Base-by-base conservation (phyloP, 1,284 basidiomycete species). In the Sporisorium scitamineum region DNA sequence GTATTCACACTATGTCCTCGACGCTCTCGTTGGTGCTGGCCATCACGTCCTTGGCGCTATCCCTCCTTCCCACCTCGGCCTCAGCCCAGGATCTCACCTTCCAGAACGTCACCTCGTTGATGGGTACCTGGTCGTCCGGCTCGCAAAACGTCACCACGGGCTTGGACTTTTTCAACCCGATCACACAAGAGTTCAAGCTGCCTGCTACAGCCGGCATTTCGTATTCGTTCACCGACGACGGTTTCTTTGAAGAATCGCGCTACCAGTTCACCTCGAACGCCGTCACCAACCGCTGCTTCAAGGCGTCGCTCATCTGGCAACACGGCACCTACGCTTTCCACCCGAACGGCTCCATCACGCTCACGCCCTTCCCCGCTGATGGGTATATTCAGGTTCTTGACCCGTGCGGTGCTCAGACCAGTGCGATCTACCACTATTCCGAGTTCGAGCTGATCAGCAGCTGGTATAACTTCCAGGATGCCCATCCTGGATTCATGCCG, bases 141-240 rank as follows among this genome's bases (percentile, higher is more conserved):
- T 76, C 78, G 14, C 78, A 81, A 22, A 70, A 73, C 57, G 82
- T 84, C 41, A 65, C 69, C 16, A 84, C 83, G 0, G 83, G 83
- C 24, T 42, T 78, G 37, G 79, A 76, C 22, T 85, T 85, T 63
- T 85, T 80, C 76, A 84, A 85, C 51, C 83, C 83, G 1, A 55
- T 80, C 67, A 75, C 67, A 39, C 78, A 79, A 52, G 63, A 79
- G 24, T 85, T 85, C 54, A 80, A 61, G 10, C 55, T 82, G 0
- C 82, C 83, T 1, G 50, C 65, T 14, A 78, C 77, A 13, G 57
- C 79, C 0, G 83, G 83, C 24, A 78, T 82, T 47, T 80, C 80
- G 16, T 84, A 83, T 72, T 80, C 78, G 37, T 85, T 85, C 61
- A 80, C 79, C 27, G 75, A 82, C 27, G 80, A 85, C 32, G 81